Percentiles rank a stretch among this genome's conserved stretches.
Evolutionary conservation across 768 basidiomycete genomes (phyloP).

Genomic region (Auricularia heimuer): DNA sequence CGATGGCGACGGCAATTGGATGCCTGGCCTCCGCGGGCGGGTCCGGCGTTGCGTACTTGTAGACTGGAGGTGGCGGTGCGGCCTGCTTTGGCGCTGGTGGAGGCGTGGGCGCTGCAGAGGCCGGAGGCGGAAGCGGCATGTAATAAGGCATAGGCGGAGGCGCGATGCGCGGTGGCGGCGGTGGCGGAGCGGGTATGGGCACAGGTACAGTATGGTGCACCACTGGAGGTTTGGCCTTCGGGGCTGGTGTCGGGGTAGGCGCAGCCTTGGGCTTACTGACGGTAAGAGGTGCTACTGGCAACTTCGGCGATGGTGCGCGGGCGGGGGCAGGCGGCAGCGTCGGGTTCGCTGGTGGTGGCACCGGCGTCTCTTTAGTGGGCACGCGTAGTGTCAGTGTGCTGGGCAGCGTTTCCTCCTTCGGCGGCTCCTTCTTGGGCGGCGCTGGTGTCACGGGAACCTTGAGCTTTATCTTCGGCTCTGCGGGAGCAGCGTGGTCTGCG

Average conservation of each 20-base stretch:
- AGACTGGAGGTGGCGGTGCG: constrained; percentile 15
- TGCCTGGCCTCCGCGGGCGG: constrained; percentile 45
- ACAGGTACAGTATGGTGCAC: not conserved
- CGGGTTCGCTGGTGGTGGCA: not conserved
- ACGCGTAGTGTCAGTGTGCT: constrained; percentile 5
- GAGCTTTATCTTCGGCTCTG: constrained; percentile 52
- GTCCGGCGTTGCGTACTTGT: constrained; percentile 24
- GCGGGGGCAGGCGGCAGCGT: constrained; percentile 6
- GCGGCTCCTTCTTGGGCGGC: constrained; percentile 6
- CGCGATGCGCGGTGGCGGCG: not conserved
- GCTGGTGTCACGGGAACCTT: constrained; percentile 44
- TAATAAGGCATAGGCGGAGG: not conserved
- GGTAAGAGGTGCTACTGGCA: constrained; percentile 14
- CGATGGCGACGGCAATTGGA: constrained; percentile 18
- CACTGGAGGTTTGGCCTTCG: not conserved
- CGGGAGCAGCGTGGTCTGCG: constrained; percentile 53
- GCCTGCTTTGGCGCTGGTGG: constrained; percentile 16
- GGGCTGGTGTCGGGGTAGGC: constrained; percentile 5
- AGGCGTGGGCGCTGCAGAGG: constrained; percentile 1
- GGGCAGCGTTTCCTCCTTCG: not conserved
- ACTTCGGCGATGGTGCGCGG: constrained; percentile 15
- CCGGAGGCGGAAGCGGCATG: constrained; percentile 4
- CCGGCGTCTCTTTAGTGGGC: not conserved
- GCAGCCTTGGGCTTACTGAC: constrained; percentile 11
- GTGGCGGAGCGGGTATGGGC: constrained; percentile 3